Evolutionary conservation across 2,329 filamentous ascomycete genomes (phyloP).

Genomic region (Paramyrothecium roridum): DNA sequence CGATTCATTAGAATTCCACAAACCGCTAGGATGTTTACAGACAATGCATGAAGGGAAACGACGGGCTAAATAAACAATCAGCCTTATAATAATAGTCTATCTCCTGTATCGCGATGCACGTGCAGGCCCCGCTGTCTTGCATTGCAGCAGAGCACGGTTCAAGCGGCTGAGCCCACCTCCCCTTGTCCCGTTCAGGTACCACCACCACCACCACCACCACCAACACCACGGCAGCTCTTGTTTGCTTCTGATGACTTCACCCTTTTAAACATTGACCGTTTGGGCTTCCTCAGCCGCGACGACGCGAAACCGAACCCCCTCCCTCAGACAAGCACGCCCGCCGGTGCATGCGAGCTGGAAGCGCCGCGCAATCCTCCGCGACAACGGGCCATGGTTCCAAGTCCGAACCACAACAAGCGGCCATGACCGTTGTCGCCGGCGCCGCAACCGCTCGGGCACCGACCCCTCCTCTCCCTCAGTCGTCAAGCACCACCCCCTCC

Average conservation of each 20-base stretch:
- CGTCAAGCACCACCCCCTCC: conserved; percentile 1
- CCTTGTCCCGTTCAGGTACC: too few species aligned
- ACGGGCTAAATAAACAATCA: too few species aligned
- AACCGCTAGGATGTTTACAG: too few species aligned
- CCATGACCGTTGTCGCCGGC: conserved; percentile 24
- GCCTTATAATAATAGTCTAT: too few species aligned
- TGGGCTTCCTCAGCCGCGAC: not conserved
- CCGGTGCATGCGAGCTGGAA: not conserved
- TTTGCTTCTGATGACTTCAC: too few species aligned
- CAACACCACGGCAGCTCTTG: too few species aligned
- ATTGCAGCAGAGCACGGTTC: conserved; percentile 20
- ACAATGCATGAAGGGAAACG: too few species aligned
- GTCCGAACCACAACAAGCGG: conserved; percentile 12
- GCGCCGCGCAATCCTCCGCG: not conserved
- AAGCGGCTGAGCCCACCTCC: conserved; percentile 18
- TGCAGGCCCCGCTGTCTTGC: conserved; percentile 11
- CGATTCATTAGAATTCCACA: too few species aligned
- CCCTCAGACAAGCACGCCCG: not conserved
- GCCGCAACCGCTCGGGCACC: conserved; percentile 11
- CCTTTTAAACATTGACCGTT: not conserved
- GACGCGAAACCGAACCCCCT: not conserved
- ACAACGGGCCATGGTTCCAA: conserved; percentile 20
- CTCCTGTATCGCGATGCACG: conserved; percentile 9
- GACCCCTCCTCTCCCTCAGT: conserved; percentile 14
- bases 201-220: too few species aligned